Base-by-base conservation (phyloP, 768 basidiomycete genomes). In the Trametes sanguinea region DNA sequence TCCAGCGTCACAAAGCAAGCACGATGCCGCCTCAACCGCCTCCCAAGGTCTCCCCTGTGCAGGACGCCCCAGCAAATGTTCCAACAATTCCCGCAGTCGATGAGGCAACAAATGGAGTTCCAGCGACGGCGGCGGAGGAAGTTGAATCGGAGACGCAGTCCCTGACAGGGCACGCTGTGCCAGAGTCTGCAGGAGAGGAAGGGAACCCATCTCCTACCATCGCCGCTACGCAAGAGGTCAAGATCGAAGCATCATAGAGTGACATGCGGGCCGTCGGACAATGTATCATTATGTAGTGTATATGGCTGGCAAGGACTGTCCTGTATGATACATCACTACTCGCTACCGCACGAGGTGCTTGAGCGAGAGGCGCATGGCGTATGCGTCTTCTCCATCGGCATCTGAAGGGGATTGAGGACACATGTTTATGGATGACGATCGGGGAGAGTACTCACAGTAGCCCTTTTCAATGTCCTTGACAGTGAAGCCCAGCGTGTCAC, bases 311-410 rank as follows among this genome's bases (percentile, higher is more conserved):
- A 64, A 30, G 37, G 13, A 29, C 48, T 51, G 39, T 54, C 54
- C 53, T 56, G 53, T 54, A 57, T 51, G 48, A 32, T 65, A 51
- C 51, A 52, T 35, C 17, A 29, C 30, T n/a, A 43, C 8, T 51
- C 22, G 22, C 50, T 62, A 55, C 37, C 57, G 59, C 39, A 63
- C 63, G 10, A 68, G 59, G 22, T 73, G 62, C 64, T 82, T 79
- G 61, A 94, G 77, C 6, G 80, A 78, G 45, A 94, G 80, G 27
- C 87, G 82, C 94, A 97, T 97, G 2, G 92, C 88, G 70, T 94
- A 95, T 22, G 95, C 95, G 63, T 95, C 94, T 75, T 97, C 94
- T 3, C 94, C 94, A 69, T 97, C 94, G 2, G 94, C 95, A 76
- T 96, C 94, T 96, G 57, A 37, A 22, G 27, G 51, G 16, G 30